These are phyloP conservation scores for Colletotrichum karsti DNA, from an alignment of 2,329 filamentous ascomycete genomes.

Conservation along the genomic window DNA sequence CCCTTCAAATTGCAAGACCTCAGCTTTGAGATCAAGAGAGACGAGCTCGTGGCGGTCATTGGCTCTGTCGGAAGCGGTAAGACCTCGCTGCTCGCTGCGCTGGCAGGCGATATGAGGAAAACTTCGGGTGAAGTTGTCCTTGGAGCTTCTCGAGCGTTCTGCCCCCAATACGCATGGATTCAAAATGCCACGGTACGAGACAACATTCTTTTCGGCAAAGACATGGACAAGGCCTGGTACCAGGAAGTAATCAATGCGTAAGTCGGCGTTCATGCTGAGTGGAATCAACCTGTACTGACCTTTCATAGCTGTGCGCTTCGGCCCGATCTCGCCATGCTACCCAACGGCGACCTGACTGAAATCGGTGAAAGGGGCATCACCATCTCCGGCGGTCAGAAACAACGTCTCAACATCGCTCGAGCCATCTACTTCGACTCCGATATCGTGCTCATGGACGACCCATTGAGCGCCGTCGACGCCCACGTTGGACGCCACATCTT, in stretches of 20 bases:
- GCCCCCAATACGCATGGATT: slow-evolving; percentile 97
- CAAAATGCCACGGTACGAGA: slow-evolving; percentile 88
- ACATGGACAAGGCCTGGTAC: slow-evolving; percentile 81
- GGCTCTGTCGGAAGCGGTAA: slow-evolving; percentile 92
- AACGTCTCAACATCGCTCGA: slow-evolving; percentile 91
- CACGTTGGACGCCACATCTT: slow-evolving; percentile 82
- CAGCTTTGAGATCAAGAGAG: slow-evolving; percentile 73
- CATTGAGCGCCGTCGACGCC: slow-evolving; percentile 74
- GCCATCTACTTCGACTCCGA: slow-evolving; percentile 77
- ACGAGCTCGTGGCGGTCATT: slow-evolving; percentile 86
- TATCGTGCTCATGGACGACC: slow-evolving; percentile 75
- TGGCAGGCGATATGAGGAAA: slow-evolving; percentile 94
- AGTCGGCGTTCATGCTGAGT: slow-evolving; percentile 39
- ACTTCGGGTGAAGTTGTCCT: slow-evolving; percentile 78
- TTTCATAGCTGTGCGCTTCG: slow-evolving; percentile 76
- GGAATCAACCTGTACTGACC: slow-evolving; percentile 4
- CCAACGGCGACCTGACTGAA: slow-evolving; percentile 86
- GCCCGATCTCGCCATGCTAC: slow-evolving; percentile 92
- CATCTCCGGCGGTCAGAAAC: slow-evolving; percentile 94
- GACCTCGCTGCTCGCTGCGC: slow-evolving; percentile 84
- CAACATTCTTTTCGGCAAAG: slow-evolving; percentile 91
- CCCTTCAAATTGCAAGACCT: slow-evolving; percentile 79
- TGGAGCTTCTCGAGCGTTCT: slow-evolving; percentile 86
- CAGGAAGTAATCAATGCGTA: slow-evolving; percentile 80
- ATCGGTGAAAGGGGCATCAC: slow-evolving; percentile 97